Base-by-base conservation (phyloP, 257 asterid species). In the Anisodus tanguticus region DNA sequence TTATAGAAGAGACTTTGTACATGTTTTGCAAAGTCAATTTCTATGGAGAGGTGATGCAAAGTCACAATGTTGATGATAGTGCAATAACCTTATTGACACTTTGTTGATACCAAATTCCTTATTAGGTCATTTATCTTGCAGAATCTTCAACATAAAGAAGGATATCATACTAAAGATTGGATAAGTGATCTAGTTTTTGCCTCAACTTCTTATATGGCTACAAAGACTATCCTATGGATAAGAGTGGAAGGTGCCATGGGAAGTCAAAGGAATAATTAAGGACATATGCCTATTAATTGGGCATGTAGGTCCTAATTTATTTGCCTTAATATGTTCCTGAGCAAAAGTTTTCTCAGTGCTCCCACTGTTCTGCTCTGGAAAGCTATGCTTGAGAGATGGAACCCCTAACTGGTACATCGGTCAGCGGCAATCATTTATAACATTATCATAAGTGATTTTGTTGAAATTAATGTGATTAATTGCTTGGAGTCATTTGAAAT, bases 11-110 rank as follows among this genome's bases (percentile, higher is more conserved):
- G 37, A 37, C 12, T 37, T 68, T 13, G 49, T 15, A 69, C 49
- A 69, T 41, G 8, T 41, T 69, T 69, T 41, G 31, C 15, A 16
- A 41, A 0, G 35, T 41, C 78, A 69, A 69, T 41, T 41, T 68
- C 8, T 41, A 19, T 15, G 35, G 41, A 69, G 78, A 74, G 41
- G 19, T 47, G 43, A 49, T 11, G 19, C 41, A 71, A 17, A 4
- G 17, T 71, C 58, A 12, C 22, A n/a, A 45, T 47, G 17, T 9
- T 45, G 17, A 3, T 9, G 79, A 41, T 3, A 1, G 22, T 49
- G 80, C 60, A 74, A 74, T 74, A 22, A 10, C 12, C 67, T 60
- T 19, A n/a, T 60, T 60, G 60, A n/a, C 41, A 47, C 59, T n/a
- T 9, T 72, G 6, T 19, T 72, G 6, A 47, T 47, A 45, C 41